Conservation (phyloP, 2,329 filamentous ascomycete genomes). For the Alternaria triticimaculans region DNA sequence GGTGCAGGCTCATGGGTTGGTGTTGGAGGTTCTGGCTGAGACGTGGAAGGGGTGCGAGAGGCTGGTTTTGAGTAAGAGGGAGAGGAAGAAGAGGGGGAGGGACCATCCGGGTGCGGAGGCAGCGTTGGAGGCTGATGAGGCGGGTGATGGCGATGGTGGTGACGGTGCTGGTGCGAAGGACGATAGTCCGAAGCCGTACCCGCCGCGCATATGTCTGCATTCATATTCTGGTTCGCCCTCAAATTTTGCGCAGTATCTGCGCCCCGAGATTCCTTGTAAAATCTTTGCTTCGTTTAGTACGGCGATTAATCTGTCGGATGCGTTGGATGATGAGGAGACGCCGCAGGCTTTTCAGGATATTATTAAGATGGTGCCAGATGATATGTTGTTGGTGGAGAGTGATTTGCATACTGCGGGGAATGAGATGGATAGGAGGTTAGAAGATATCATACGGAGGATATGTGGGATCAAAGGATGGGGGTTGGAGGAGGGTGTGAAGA, state of each 20-base stretch:
- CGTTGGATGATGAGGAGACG: conserved; percentile 54
- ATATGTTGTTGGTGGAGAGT: conserved; percentile 84
- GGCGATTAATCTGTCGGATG: conserved; percentile 74
- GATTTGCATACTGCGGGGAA: conserved; percentile 85
- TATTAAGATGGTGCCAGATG: conserved; percentile 75
- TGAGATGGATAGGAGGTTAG: conserved; percentile 78
- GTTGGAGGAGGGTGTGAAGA: conserved; percentile 72
- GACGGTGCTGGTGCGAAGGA: conserved; percentile 6
- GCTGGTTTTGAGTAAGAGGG: conserved; percentile 64
- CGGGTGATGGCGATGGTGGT: background rate
- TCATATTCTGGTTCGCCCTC: conserved; percentile 85
- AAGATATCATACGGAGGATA: conserved; percentile 76
- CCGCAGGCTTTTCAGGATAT: conserved; percentile 67
- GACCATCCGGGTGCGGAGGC: conserved; percentile 22
- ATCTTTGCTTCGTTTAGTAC: conserved; percentile 90
- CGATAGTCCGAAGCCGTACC: conserved; percentile 68
- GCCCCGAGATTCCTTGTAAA: conserved; percentile 72
- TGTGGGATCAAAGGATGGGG: conserved; percentile 81
- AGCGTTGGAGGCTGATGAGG: conserved; percentile 5
- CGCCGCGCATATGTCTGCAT: conserved; percentile 89
- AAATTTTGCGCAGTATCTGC: conserved; percentile 77
- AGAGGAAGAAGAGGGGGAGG: conserved; percentile 51
- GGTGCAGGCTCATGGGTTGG: conserved; percentile 75
- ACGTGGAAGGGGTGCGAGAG: conserved; percentile 76
- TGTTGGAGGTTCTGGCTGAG: conserved; percentile 69